Percentiles rank a stretch among this genome's conserved stretches.
Evolutionary conservation across 2,329 filamentous ascomycete genomes (phyloP).

Genomic region (Fusarium illudens): DNA sequence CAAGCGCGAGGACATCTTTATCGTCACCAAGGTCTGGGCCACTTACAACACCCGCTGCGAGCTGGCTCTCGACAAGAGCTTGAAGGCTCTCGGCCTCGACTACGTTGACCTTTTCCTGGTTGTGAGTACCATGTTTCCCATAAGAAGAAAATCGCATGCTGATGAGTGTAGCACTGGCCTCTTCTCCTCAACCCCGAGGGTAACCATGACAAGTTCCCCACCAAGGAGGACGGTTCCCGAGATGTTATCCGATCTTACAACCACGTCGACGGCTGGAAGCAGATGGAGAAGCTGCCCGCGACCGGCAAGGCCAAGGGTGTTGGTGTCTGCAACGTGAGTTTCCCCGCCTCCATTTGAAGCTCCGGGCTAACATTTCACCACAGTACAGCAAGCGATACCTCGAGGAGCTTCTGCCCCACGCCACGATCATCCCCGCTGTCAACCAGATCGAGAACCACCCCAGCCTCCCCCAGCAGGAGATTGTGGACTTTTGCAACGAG

Average conservation of each 20-base stretch:
- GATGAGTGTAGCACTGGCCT: slow-evolving; percentile 73
- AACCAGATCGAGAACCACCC: slow-evolving; percentile 82
- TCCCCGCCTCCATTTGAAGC: neutral
- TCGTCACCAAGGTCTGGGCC: slow-evolving; percentile 87
- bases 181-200: slow-evolving; percentile 81
- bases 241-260: slow-evolving; percentile 75
- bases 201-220: slow-evolving; percentile 80
- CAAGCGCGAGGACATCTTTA: slow-evolving; percentile 81
- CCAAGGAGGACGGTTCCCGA: slow-evolving; percentile 74
- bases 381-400: slow-evolving; percentile 66
- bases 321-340: slow-evolving; percentile 62
- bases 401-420: slow-evolving; percentile 60
- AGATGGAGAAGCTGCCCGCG: slow-evolving; percentile 72
- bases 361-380: slow-evolving; percentile 1
- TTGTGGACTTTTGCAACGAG: slow-evolving; percentile 72
- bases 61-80: slow-evolving; percentile 74
- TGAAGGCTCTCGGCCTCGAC: slow-evolving; percentile 77
- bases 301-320: slow-evolving; percentile 65
- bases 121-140: slow-evolving; percentile 43
- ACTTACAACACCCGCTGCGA: slow-evolving; percentile 78
- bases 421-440: slow-evolving; percentile 67
- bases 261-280: slow-evolving; percentile 80
- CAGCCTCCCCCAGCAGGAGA: slow-evolving; percentile 74
- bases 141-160: neutral
- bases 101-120: slow-evolving; percentile 85